Evolutionary conservation across 345 rosid genomes (phyloP).

Genomic region (Brassica cretica): DNA sequence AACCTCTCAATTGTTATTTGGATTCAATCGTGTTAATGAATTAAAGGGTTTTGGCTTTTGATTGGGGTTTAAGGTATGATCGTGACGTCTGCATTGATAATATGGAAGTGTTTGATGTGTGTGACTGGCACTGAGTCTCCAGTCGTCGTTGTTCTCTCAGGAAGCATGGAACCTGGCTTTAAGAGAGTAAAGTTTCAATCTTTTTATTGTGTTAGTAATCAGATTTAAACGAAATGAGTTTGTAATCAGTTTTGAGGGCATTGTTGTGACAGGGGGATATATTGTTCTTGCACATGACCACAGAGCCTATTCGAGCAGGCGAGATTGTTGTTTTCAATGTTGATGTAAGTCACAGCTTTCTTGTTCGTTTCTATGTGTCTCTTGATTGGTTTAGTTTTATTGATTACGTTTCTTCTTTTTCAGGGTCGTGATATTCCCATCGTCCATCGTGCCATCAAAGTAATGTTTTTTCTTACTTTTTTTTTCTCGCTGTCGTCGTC

Average conservation of each 20-base stretch:
- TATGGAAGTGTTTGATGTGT: conserved; percentile 97
- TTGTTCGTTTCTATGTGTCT: not conserved
- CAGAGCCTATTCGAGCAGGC: conserved; percentile 93
- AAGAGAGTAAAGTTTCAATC: conserved; percentile 62
- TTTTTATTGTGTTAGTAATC: not conserved
- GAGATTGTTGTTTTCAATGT: conserved; percentile 96
- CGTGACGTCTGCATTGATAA: conserved; percentile 89
- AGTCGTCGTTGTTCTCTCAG: conserved; percentile 97
- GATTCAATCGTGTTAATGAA: not conserved
- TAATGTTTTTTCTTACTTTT: conserved; percentile 29
- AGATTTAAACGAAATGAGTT: not conserved
- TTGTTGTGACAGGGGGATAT: conserved; percentile 77
- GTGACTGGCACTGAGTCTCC: conserved; percentile 98
- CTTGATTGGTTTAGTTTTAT: conserved; percentile 7
- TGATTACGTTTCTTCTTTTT: conserved; percentile 18
- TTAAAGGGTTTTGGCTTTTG: not conserved
- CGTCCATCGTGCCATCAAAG: conserved; percentile 97
- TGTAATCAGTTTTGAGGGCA: not conserved
- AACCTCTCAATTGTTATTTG: not conserved
- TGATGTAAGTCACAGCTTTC: conserved; percentile 56
- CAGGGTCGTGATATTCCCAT: conserved; percentile 98
- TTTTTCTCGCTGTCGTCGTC: not conserved
- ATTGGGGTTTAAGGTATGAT: conserved; percentile 68
- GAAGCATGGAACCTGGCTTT: conserved; percentile 99
- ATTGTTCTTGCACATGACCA: conserved; percentile 86